phyloP scores from a whole-genome alignment of 177 flowering plant species.

The Telopea speciosissima region DNA sequence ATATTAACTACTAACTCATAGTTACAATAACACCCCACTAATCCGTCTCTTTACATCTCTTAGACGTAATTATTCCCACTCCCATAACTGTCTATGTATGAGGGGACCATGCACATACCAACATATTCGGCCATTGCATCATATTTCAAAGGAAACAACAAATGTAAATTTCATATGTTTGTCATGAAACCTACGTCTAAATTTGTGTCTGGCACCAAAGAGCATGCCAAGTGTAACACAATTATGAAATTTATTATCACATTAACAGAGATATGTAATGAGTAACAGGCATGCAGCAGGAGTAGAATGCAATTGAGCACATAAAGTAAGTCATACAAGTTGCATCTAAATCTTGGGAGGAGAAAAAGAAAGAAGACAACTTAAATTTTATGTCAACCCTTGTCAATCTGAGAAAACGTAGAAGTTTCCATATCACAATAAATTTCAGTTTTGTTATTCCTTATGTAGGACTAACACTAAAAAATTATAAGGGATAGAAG shows the following conservation, averaged over 20 bases:
- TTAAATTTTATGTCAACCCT: background rate
- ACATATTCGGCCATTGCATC: background rate
- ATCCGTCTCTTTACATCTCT: no score
- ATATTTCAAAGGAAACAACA: background rate
- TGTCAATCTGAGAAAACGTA: background rate
- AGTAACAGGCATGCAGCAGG: no score
- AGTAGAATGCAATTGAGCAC: background rate
- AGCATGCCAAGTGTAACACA: background rate
- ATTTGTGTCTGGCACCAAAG: background rate
- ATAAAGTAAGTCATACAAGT: background rate
- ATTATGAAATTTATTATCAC: background rate
- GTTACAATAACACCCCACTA: no score
- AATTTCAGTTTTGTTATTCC: no score
- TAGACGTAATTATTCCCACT: no score
- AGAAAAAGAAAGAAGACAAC: background rate
- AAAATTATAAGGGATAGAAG: no score
- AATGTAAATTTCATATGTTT: background rate
- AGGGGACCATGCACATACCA: no score
- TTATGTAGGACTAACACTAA: background rate
- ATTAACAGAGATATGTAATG: no score
- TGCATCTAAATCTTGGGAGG: background rate
- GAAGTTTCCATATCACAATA: background rate
- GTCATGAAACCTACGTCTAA: background rate
- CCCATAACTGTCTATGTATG: no score
- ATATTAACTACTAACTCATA: no score